These are phyloP conservation scores for Pseudomonodictys pantanalensis DNA, from an alignment of 495 filamentous ascomycete species.

Conservation along the genomic window DNA sequence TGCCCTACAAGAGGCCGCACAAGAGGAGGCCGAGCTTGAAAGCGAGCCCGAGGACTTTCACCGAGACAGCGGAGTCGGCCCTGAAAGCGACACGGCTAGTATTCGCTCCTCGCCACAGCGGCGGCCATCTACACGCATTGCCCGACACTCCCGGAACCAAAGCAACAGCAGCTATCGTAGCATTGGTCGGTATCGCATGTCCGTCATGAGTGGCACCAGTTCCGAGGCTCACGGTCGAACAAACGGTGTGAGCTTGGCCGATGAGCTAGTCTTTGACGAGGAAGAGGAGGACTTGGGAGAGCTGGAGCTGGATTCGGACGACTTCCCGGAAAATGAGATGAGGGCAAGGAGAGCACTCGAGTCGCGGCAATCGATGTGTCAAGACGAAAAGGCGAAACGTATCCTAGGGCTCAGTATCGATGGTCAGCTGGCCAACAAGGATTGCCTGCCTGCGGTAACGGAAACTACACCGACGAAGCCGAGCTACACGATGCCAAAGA, in stretches of 20 bases:
- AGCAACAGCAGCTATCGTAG: constrained; percentile 61
- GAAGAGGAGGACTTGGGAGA: constrained; percentile 55
- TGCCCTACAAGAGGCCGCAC: constrained; percentile 65
- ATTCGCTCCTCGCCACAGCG: constrained; percentile 59
- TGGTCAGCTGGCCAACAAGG: constrained; percentile 15
- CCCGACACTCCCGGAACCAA: constrained; percentile 54
- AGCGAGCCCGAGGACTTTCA: constrained; percentile 53
- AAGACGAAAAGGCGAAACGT: constrained; percentile 45
- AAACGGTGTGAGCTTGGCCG: constrained; percentile 75
- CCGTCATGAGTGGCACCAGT: constrained; percentile 51
- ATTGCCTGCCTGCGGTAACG: neutral
- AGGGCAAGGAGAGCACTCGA: constrained; percentile 35
- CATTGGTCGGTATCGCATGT: constrained; percentile 56
- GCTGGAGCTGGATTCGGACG: constrained; percentile 41
- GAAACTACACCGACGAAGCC: constrained; percentile 20
- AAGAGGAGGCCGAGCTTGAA: constrained; percentile 44
- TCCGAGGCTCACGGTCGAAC: constrained; percentile 56
- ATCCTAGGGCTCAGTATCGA: constrained; percentile 38
- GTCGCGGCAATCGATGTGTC: constrained; percentile 36
- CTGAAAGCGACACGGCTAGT: constrained; percentile 72
- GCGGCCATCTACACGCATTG: constrained; percentile 52
- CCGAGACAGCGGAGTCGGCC: constrained; percentile 47
- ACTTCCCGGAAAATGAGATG: constrained; percentile 41
- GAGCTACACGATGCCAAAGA: constrained; percentile 2
- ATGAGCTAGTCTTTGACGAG: constrained; percentile 83